Evolutionary conservation across 345 rosid species (phyloP).

Genomic region (Dimocarpus longan): DNA sequence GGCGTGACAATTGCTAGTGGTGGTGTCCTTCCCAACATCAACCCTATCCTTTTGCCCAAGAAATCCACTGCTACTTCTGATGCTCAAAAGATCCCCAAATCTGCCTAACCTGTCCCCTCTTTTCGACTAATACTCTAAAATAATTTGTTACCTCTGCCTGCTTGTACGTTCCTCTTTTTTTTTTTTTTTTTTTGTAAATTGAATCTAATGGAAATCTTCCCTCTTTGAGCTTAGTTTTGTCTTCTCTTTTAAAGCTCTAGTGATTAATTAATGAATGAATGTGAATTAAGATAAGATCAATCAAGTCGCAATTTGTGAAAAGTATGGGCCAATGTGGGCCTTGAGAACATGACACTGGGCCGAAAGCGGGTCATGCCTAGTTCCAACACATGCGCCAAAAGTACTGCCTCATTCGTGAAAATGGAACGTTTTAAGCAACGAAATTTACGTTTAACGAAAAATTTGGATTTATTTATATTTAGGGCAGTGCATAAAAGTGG

Average conservation of each 20-base stretch:
- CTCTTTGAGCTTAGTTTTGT: background rate
- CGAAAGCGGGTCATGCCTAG: background rate
- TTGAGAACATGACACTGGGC: background rate
- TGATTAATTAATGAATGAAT: too few species aligned
- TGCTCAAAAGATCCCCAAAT: slow-evolving; percentile 48
- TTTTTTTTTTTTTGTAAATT: background rate
- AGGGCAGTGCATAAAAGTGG: too few species aligned
- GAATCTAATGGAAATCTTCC: background rate
- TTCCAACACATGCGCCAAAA: background rate
- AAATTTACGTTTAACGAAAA: background rate
- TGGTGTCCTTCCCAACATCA: slow-evolving; percentile 67
- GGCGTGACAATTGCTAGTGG: slow-evolving; percentile 74
- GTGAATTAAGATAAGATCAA: too few species aligned
- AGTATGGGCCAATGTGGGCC: background rate
- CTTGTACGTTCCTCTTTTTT: background rate
- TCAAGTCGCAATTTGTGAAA: too few species aligned
- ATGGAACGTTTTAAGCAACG: background rate
- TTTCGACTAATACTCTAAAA: too few species aligned
- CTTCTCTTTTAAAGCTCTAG: too few species aligned
- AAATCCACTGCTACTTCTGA: slow-evolving; percentile 32
- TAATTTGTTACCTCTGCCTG: background rate
- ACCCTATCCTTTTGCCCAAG: slow-evolving; percentile 70
- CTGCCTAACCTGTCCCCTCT: background rate
- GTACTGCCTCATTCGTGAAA: too few species aligned
- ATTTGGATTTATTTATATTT: background rate